Evolutionary conservation across 441 rosid species (phyloP), one percentile per base, ranked within the genome.

Genomic region (Eruca vesicaria): DNA sequence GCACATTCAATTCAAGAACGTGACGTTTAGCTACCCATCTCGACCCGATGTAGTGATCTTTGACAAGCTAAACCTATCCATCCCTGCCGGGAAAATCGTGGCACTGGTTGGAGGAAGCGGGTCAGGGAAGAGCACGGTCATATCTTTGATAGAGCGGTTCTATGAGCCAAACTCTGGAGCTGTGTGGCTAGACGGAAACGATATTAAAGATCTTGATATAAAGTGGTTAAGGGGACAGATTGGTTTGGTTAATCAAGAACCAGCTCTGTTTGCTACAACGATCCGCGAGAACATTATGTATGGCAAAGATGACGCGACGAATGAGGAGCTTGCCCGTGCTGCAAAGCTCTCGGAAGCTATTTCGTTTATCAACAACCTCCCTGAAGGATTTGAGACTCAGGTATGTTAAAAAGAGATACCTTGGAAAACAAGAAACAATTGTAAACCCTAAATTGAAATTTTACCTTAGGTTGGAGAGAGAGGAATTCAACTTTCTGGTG

Each of bases 81-180:
- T 94, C 26, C 93, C 93, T 32, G 69, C 90, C 0, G 99, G 99
- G 9, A 92, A 90, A 82, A 79, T 94, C 23, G 88, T 90, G 61
- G 99, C 99, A 26, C 91, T 94, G 35, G 99, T 94, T 15, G 99
- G 99, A 19, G 94, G 93, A 80, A 94, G 99, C 52, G 99, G 99
- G n/a, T 92, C 96, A 0, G 98, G 99, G 26, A 94, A 92, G 83
- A 94, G 99, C 83, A 94, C 99, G 0, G 86, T 89, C 26, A 78
- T 94, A 66, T 94, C 99, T 10, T 81, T 94, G 82, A 92, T 94
- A 5, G 98, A 92, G 55, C 86, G 98, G 28, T 94, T 94, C 83
- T 94, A 94, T 26, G 94, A 94, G 79, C 99, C 99, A 8, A 66
- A 70, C 5, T 72, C 87, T 0, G 98, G 99, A 56, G 81, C 82